Base-by-base conservation (phyloP, 306 rosid species). In the Styphnolobium japonicum region DNA sequence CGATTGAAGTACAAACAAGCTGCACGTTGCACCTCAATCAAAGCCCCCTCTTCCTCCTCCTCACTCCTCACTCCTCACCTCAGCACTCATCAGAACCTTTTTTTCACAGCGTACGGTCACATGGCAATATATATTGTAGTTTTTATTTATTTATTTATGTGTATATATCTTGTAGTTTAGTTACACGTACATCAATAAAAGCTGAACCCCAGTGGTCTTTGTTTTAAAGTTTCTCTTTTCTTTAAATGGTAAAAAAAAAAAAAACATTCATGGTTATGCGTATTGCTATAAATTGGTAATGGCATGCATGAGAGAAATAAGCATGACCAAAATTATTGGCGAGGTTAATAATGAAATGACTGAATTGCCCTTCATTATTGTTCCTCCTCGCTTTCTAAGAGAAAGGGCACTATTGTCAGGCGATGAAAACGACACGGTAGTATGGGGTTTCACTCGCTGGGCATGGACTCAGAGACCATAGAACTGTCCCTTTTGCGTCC, bases 21-120 rank as follows among this genome's bases (percentile, higher is more conserved):
- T 61, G 85, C 83, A 79, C 87, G 90, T 80, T 71, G 85, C 89
- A 85, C 85, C 85, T 82, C 57, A 53, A 64, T 79, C 64, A 14
- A 73, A 73, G 55, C 18, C 48, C 63, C 4, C 11, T 25, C 21
- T 5, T 37, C 42, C 51, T 19, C 76, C 16, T 14, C 43, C 66
- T 48, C n/a, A n/a, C n/a, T n/a, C n/a, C n/a, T n/a, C n/a, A n/a
- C n/a, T n/a, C n/a, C n/a, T n/a, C n/a, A n/a, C 10, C 53, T 42
- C 71, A 19, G 15, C 34, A 7, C 8, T 40, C 55, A 37, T 45
- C 55, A 18, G 29, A 72, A 61, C 74, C 21, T 66, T 15, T 83
- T 66, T 51, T 49, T 31, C 62, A 33, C 87, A 62, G 81, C n/a
- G 89, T 75, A 80, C 88, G 91, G 87, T 73, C 81, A 18, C 6